A percentile compares a stretch with the other conserved stretches of the same genome.
These are phyloP conservation scores for Firmiana major DNA, from an alignment of 345 rosid species.

Conservation along the genomic window DNA sequence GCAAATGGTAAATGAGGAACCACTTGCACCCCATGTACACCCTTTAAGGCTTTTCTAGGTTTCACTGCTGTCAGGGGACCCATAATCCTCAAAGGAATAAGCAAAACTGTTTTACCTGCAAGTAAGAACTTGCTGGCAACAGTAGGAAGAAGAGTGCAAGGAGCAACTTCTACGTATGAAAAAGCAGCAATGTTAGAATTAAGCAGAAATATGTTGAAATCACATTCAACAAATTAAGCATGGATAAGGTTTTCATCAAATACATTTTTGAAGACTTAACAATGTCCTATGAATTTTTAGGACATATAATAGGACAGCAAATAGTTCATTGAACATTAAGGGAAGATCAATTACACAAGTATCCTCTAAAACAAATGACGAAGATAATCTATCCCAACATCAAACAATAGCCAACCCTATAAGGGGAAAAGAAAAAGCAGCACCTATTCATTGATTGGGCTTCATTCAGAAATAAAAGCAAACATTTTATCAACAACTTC, in stretches of 20 bases:
- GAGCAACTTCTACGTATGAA: conserved; percentile 13
- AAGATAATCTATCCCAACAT: not conserved
- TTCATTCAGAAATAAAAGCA: not conserved
- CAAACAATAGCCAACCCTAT: not conserved
- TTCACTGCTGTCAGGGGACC: conserved; percentile 36
- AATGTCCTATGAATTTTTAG: not conserved
- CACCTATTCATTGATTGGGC: not conserved
- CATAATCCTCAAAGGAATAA: conserved; percentile 33
- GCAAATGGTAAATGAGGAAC: conserved; percentile 68
- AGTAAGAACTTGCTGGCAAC: conserved; percentile 45
- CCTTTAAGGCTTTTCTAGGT: conserved; percentile 58
- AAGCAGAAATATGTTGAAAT: not conserved
- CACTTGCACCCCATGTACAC: conserved; percentile 74
- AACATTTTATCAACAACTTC: not conserved
- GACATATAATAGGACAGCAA: not conserved
- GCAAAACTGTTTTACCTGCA: conserved; percentile 28
- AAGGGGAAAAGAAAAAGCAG: not conserved
- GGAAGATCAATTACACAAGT: not conserved
- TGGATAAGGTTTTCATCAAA: not conserved
- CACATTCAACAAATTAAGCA: not conserved
- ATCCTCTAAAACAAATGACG: not conserved
- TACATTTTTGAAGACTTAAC: not conserved
- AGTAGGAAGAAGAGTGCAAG: conserved; percentile 16
- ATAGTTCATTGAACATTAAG: not conserved
- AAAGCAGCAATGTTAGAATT: not conserved